Conservation (phyloP, 148 eudicot genomes). For the Spergularia marina region DNA sequence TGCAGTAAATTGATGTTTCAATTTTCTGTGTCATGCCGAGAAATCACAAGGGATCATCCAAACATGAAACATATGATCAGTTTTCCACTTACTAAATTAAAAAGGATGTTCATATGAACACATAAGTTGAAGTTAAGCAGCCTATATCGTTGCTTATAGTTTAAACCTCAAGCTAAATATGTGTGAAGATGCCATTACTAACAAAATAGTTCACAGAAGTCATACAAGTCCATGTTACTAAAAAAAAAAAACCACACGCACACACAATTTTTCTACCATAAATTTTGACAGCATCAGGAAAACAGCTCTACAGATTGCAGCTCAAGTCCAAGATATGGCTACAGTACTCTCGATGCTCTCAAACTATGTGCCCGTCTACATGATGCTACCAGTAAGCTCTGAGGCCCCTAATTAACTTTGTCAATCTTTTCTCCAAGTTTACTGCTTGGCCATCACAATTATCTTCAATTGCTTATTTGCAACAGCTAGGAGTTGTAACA, state of each 20-base stretch:
- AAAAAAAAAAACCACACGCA: neutral
- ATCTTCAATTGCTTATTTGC: neutral
- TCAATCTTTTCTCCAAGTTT: neutral
- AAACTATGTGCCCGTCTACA: conserved; percentile 78
- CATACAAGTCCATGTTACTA: neutral
- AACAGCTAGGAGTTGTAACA: conserved; percentile 54
- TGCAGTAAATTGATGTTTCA: neutral
- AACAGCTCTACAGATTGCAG: conserved; percentile 36
- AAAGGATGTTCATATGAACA: too few species aligned
- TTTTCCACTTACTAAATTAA: too few species aligned
- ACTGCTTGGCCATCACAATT: neutral
- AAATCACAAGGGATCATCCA: too few species aligned
- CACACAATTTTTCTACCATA: neutral
- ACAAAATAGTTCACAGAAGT: neutral
- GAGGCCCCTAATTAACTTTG: neutral
- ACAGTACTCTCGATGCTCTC: conserved; percentile 43
- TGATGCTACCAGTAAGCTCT: conserved; percentile 73
- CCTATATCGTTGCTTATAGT: too few species aligned
- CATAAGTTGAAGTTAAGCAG: too few species aligned
- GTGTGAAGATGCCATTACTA: neutral
- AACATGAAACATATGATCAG: too few species aligned
- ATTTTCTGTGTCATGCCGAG: neutral
- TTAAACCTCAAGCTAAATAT: too few species aligned
- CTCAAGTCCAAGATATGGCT: conserved; percentile 26
- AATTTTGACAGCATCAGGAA: neutral